Percentiles rank a stretch among this genome's conserved stretches.
These are phyloP conservation scores for Parietaria judaica DNA, from an alignment of 306 rosid genomes.

Conservation along the genomic window DNA sequence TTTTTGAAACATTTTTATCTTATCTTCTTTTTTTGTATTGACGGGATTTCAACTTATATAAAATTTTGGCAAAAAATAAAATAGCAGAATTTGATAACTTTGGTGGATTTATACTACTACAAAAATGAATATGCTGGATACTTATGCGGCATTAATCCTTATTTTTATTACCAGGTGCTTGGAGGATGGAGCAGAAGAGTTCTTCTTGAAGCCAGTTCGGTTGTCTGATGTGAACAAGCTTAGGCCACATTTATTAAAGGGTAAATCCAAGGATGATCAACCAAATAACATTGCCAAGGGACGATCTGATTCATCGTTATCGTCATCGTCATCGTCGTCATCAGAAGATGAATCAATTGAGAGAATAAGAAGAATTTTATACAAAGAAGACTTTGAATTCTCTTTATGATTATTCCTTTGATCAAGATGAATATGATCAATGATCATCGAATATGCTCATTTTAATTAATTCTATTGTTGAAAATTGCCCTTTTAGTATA, in stretches of 20 bases:
- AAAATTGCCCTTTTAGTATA: neutral
- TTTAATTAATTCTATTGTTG: too few relatives aligned
- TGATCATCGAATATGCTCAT: too few relatives aligned
- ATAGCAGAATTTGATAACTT: neutral
- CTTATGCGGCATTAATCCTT: neutral
- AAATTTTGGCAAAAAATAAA: neutral
- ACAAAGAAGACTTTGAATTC: neutral
- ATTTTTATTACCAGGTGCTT: constrained; percentile 45
- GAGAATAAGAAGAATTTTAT: neutral
- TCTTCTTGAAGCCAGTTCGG: constrained; percentile 71
- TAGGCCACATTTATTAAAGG: constrained; percentile 59
- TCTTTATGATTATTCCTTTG: constrained; percentile 5
- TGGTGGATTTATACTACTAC: neutral
- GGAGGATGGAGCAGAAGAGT: constrained; percentile 88
- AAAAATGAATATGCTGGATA: neutral
- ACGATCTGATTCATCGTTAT: constrained; percentile 9
- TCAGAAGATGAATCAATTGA: neutral
- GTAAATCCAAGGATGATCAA: constrained; percentile 34
- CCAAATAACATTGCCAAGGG: constrained; percentile 18
- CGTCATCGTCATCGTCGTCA: too few relatives aligned
- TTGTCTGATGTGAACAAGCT: constrained; percentile 69
- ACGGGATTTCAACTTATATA: too few relatives aligned
- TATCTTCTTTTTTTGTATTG: too few relatives aligned
- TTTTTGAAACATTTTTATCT: too few relatives aligned
- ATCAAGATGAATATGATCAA: neutral